These are phyloP conservation scores for Geotrichum citri-aurantii DNA, from an alignment of 1,139 yeast genomes.

Conservation along the genomic window DNA sequence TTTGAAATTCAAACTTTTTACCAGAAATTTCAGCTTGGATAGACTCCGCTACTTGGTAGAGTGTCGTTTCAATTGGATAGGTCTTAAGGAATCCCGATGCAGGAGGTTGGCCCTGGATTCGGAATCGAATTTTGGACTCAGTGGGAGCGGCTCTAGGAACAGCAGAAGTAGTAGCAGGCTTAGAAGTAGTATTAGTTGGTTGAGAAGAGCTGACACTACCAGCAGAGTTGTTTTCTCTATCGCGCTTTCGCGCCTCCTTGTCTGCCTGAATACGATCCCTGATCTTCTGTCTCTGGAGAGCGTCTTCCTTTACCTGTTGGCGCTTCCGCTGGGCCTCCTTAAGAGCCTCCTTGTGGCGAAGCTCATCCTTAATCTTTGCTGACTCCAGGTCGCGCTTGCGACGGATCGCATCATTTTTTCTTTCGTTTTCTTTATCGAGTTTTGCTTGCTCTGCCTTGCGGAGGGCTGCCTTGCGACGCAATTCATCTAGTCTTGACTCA, in stretches of 20 bases:
- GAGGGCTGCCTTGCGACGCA: slow-evolving; percentile 30
- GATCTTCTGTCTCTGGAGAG: slow-evolving; percentile 34
- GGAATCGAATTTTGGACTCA: slow-evolving; percentile 33
- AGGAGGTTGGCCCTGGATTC: slow-evolving; percentile 29
- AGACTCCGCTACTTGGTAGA: slow-evolving; percentile 32
- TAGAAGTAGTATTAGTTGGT: slow-evolving; percentile 19
- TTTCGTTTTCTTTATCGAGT: slow-evolving; percentile 30
- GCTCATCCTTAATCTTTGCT: slow-evolving; percentile 31
- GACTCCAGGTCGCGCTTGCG: slow-evolving; percentile 34
- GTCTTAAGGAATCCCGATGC: slow-evolving; percentile 25
- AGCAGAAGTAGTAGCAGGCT: slow-evolving; percentile 20
- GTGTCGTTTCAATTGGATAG: slow-evolving; percentile 30
- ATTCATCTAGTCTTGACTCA: slow-evolving; percentile 15
- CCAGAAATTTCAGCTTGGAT: slow-evolving; percentile 25
- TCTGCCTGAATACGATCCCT: slow-evolving; percentile 38
- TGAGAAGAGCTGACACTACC: slow-evolving; percentile 14
- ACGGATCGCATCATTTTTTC: slow-evolving; percentile 31
- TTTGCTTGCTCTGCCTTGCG: slow-evolving; percentile 32
- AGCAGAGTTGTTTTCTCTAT: slow-evolving; percentile 15
- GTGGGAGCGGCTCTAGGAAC: slow-evolving; percentile 25
- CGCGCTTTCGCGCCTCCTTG: slow-evolving; percentile 31
- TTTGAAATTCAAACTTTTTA: slow-evolving; percentile 25
- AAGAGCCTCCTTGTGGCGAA: slow-evolving; percentile 33
- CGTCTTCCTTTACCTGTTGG: slow-evolving; percentile 34
- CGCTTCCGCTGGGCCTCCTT: slow-evolving; percentile 34